These are phyloP conservation scores for Tetrahymena borealis DNA, from an alignment of 73 alveolate genomes.

Conservation along the genomic window DNA sequence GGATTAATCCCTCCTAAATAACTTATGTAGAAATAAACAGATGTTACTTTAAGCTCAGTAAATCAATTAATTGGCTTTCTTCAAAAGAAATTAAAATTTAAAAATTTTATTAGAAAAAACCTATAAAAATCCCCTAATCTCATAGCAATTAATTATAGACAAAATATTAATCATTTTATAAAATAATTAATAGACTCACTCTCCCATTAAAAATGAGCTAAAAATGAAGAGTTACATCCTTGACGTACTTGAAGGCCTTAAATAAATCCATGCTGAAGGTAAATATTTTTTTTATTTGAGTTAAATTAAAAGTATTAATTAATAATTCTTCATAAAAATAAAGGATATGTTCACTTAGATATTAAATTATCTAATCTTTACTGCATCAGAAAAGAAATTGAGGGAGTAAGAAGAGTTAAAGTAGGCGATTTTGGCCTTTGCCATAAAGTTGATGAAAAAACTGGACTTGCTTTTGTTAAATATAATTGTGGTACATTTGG, in stretches of 20 bases:
- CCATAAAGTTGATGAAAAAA: conserved; percentile 38
- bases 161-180: neutral
- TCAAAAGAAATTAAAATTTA: too few species aligned
- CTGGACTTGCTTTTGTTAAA: conserved; percentile 50
- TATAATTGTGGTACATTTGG: conserved; percentile 58
- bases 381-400: conserved; percentile 45
- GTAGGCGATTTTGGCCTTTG: conserved; percentile 75
- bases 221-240: conserved; percentile 43
- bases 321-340: neutral
- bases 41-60: too few species aligned
- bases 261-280: conserved; percentile 54
- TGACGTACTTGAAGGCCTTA: conserved; percentile 55
- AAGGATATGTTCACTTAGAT: conserved; percentile 67
- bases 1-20: too few species aligned
- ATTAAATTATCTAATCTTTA: conserved; percentile 59
- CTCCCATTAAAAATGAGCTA: conserved; percentile 41
- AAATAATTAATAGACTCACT: neutral
- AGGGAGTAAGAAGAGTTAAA: conserved; percentile 44
- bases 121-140: too few species aligned
- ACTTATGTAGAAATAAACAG: too few species aligned
- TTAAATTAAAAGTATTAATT: neutral
- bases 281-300: neutral
- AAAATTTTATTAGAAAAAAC: too few species aligned
- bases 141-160: neutral
- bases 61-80: too few species aligned